phyloP scores from a whole-genome alignment of 805 yeast species.

The Suhomyces sp. region DNA sequence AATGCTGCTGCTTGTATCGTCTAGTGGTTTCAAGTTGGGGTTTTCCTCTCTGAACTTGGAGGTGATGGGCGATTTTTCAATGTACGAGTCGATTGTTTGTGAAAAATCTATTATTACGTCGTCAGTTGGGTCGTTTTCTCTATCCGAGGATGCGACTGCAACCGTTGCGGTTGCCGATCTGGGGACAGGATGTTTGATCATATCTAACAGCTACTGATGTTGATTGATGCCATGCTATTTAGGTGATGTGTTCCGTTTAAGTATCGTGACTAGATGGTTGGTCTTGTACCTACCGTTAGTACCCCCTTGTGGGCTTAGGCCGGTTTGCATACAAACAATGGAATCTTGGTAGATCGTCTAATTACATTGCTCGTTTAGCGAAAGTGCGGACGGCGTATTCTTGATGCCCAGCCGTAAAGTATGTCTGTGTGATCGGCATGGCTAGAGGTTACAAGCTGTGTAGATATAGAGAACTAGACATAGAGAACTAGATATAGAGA shows the following conservation, averaged over 20 bases:
- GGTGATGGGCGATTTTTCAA: slow-evolving; percentile 21
- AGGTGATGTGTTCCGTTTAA: neutral
- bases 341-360: neutral
- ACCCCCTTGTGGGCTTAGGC: neutral
- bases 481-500: no score
- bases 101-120: neutral
- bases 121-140: neutral
- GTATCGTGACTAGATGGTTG: neutral
- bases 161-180: neutral
- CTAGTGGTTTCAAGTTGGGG: slow-evolving; percentile 24
- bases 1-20: neutral
- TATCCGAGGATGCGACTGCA: neutral
- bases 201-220: neutral
- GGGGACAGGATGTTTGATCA: slow-evolving; percentile 2
- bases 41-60: slow-evolving; percentile 20
- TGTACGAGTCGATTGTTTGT: slow-evolving; percentile 15
- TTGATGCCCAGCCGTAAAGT: neutral
- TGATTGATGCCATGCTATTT: neutral
- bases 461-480: no score
- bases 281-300: neutral
- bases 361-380: neutral
- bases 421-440: neutral
- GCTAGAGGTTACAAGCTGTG: no score
- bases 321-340: slow-evolving; percentile 1
- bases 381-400: neutral